phyloP scores from a whole-genome alignment of 208 protist genomes.

The Trypanosomatidae sp. region DNA sequence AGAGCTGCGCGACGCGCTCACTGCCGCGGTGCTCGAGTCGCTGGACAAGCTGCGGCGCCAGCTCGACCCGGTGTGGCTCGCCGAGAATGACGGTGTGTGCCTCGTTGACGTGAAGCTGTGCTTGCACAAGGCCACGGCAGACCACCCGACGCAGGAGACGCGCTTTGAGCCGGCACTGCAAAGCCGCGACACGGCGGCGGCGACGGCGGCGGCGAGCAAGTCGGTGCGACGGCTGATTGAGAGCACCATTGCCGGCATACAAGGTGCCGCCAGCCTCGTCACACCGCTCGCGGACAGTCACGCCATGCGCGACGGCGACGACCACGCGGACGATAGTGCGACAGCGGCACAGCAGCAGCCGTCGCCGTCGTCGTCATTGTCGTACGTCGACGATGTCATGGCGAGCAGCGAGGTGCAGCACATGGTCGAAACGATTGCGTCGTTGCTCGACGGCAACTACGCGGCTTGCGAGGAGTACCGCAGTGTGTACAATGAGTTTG shows the following conservation, averaged over 20 bases:
- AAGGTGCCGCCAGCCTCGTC: conserved; percentile 37
- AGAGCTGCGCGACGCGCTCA: conserved; percentile 64
- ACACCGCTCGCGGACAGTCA: conserved; percentile 1
- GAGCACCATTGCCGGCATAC: conserved; percentile 56
- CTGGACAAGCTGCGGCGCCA: conserved; percentile 78
- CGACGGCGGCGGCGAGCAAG: conserved; percentile 10
- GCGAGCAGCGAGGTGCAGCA: conserved; percentile 44
- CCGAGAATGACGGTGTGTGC: conserved; percentile 78
- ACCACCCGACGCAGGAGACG: conserved; percentile 26
- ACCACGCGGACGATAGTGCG: not conserved
- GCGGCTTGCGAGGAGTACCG: conserved; percentile 73
- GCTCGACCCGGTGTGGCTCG: conserved; percentile 79
- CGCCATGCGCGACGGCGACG: not conserved
- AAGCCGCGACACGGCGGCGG: conserved; percentile 2
- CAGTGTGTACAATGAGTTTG: conserved; percentile 77
- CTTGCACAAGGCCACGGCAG: conserved; percentile 48
- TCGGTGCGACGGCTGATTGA: conserved; percentile 41
- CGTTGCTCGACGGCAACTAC: conserved; percentile 59
- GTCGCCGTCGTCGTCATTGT: conserved; percentile 8
- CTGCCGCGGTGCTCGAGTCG: conserved; percentile 52
- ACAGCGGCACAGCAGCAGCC: too few relatives aligned
- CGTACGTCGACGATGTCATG: conserved; percentile 44
- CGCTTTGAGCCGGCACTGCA: conserved; percentile 62
- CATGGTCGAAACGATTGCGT: conserved; percentile 53
- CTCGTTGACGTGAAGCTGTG: conserved; percentile 87